A percentile compares a stretch with the other conserved stretches of the same genome.
Conservation (phyloP, 176 grass and related monocot genomes). For the Zea luxurians region DNA sequence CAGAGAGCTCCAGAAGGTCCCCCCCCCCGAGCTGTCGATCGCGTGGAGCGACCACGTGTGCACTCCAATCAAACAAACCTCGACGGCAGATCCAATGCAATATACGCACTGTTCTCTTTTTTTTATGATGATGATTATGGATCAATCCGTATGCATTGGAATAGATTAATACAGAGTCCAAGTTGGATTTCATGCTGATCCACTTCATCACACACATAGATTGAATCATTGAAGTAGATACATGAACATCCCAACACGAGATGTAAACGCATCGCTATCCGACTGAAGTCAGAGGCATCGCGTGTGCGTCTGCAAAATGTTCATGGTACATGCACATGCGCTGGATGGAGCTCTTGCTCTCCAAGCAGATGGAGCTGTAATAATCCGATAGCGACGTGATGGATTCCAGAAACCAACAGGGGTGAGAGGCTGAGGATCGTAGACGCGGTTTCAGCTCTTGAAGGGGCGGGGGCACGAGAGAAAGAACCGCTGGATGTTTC, state of each 20-base stretch:
- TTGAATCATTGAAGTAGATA: too few relatives aligned
- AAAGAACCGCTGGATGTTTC: background rate
- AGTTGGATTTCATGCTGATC: too few relatives aligned
- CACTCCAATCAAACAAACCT: background rate
- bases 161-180: too few relatives aligned
- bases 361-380: background rate
- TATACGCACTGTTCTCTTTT: too few relatives aligned
- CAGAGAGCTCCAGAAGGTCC: conserved; percentile 32
- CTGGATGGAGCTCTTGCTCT: conserved; percentile 1
- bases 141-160: too few relatives aligned
- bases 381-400: conserved; percentile 10
- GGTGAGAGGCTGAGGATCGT: too few relatives aligned
- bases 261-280: conserved; percentile 8
- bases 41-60: conserved; percentile 11
- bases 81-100: background rate
- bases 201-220: too few relatives aligned
- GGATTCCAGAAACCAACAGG: background rate
- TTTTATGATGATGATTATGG: too few relatives aligned
- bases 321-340: background rate
- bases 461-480: too few relatives aligned
- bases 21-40: background rate
- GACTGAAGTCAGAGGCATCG: background rate
- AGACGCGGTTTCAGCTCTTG: background rate
- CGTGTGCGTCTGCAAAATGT: background rate
- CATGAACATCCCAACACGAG: too few relatives aligned